Conservation (phyloP, 2,329 filamentous ascomycete species). For the Knufia fluminis region DNA sequence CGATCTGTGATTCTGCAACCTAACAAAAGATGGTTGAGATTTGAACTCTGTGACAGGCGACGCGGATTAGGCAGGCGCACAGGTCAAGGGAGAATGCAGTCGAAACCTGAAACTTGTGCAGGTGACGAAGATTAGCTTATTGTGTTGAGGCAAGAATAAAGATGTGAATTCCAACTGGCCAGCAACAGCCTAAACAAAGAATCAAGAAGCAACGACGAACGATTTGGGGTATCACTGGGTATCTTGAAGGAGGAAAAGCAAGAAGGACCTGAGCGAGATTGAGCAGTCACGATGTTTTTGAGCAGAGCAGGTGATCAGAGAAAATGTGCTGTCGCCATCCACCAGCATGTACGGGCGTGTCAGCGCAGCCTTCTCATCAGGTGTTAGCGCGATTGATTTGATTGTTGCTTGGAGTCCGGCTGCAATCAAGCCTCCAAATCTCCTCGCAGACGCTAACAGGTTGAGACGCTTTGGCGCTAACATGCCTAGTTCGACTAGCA, state of each 20-base stretch:
- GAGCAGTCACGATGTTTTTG: conserved; percentile 23
- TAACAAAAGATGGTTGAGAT: background rate
- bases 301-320: conserved; percentile 17
- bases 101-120: conserved; percentile 1
- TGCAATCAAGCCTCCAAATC: background rate
- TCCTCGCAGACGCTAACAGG: conserved; percentile 2
- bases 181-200: conserved; percentile 11
- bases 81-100: conserved; percentile 7
- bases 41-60: background rate
- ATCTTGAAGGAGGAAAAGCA: conserved; percentile 18
- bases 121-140: conserved; percentile 6
- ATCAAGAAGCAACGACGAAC: conserved; percentile 22
- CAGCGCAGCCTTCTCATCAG: background rate
- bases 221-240: conserved; percentile 9
- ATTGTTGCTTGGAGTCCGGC: background rate
- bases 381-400: conserved; percentile 8
- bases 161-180: conserved; percentile 7
- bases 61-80: background rate
- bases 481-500: background rate
- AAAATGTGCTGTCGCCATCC: conserved; percentile 1
- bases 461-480: background rate
- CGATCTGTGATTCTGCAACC: background rate
- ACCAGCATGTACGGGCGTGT: background rate
- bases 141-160: conserved; percentile 8
- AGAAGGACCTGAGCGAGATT: conserved; percentile 21